These are phyloP conservation scores for Dactylellina drechsleri DNA, from an alignment of 2,329 filamentous ascomycete species.

Conservation along the genomic window DNA sequence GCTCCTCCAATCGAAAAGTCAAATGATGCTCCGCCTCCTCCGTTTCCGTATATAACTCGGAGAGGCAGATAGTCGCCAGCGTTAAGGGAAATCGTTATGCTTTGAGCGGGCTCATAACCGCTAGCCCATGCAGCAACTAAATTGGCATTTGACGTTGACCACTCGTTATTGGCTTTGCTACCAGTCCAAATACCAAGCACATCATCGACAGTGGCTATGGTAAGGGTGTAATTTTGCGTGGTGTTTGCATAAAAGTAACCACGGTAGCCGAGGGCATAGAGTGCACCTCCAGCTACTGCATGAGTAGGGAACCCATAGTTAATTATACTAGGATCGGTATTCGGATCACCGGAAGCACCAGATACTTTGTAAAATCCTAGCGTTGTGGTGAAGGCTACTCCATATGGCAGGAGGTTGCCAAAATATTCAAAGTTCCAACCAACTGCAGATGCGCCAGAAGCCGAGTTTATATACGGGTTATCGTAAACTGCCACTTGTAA, in stretches of 20 bases:
- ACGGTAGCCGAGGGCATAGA: conserved; percentile 13
- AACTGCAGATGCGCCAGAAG: background rate
- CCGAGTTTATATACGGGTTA: background rate
- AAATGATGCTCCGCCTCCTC: background rate
- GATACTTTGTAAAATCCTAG: background rate
- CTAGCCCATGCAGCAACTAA: background rate
- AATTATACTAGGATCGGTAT: no score
- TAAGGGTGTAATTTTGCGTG: conserved; percentile 13
- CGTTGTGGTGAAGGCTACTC: background rate
- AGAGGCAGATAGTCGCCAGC: background rate
- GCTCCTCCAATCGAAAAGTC: background rate
- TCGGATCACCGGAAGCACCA: background rate
- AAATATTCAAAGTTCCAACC: background rate
- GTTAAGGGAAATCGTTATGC: background rate
- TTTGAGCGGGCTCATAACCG: background rate
- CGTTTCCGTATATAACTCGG: conserved; percentile 1
- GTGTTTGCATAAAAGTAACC: conserved; percentile 29
- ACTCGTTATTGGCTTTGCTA: background rate
- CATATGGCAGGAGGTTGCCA: background rate
- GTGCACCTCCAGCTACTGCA: background rate
- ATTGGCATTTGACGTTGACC: background rate
- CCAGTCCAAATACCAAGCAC: conserved; percentile 20
- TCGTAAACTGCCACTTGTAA: background rate
- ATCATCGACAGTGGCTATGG: background rate
- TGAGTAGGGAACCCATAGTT: background rate